Evolutionary conservation across 768 basidiomycete species (phyloP), one percentile per base, ranked within the genome.

Genomic region (Pleurotus ostreatus): DNA sequence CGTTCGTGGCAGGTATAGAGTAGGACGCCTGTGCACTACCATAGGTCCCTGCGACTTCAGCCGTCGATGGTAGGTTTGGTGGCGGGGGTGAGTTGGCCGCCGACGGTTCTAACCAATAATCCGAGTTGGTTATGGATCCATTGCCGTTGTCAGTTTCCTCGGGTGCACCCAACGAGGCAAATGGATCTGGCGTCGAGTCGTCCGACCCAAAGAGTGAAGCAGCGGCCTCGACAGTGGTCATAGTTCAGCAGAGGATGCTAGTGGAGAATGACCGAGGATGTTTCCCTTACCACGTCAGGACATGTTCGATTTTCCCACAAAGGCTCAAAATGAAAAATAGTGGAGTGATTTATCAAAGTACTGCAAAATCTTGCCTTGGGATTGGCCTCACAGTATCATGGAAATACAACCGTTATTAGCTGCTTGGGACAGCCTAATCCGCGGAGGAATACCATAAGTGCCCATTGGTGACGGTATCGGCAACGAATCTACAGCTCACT

Each of bases 171-270:
- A 86, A 76, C 55, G 77, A 71, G 59, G 85, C 80, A 72, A 88
- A 88, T 52, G 81, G 81, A 71, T 89, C 86, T 30, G 79, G 74
- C 15, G 72, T 73, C 49, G 81, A 65, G 65, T 89, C 86, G 30
- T 81, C 81, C 52, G 80, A 71, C 59, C 84, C 88, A 75, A 93
- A 93, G 46, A 93, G 85, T 56, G 88, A 85, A 51, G 89, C 86
- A 37, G 91, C 91, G 61, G 88, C 84, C 75, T 90, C 88, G 56
- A 86, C 82, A 61, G 77, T 75, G 67, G 74, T 80, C 86, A 88
- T 87, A 64, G 64, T 63, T 43, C 51, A 25, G 54, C 54, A 44
- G 7, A 23, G 26, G 46, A n/a, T 53, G 48, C n/a, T 26, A 12
- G 15, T 15, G 39, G 7, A 23, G n/a, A 39, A 40, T 51, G 23